A percentile compares a stretch with the other conserved stretches of the same genome.
Evolutionary conservation across 202 grass and related monocot genomes (phyloP).

Genomic region (Hordeum pubiflorum): DNA sequence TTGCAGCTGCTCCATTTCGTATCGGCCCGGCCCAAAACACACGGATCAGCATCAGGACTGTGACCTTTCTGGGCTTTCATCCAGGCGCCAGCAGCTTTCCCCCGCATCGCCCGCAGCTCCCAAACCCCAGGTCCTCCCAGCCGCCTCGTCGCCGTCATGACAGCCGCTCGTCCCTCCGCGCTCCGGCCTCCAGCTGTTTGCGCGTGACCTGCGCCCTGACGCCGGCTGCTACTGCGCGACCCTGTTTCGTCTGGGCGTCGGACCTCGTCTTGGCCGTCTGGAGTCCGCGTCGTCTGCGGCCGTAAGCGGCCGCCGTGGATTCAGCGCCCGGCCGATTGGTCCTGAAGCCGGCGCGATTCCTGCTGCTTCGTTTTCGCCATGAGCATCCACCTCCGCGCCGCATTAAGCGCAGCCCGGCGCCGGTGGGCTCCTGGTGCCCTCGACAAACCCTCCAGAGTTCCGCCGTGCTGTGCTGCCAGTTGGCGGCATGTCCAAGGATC

Average conservation of each 20-base stretch:
- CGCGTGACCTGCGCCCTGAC: background rate
- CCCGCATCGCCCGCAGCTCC: background rate
- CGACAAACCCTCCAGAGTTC: background rate
- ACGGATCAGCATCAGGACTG: background rate
- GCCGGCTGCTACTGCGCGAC: background rate
- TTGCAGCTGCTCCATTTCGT: background rate
- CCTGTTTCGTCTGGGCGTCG: background rate
- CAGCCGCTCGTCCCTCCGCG: background rate
- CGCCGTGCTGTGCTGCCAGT: background rate
- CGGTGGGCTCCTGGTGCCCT: background rate
- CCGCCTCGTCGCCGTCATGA: background rate
- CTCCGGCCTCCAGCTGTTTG: background rate
- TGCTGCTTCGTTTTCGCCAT: constrained; percentile 4
- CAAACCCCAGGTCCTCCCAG: background rate
- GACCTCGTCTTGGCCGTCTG: background rate
- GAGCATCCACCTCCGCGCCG: constrained; percentile 19
- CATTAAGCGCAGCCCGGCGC: background rate
- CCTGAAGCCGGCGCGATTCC: constrained; percentile 1
- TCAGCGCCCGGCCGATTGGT: background rate
- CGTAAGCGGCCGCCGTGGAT: background rate
- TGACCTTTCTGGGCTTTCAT: background rate
- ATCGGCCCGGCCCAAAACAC: background rate
- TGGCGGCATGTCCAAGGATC: background rate
- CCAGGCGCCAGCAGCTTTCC: background rate
- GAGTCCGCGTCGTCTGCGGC: too few relatives aligned